Conservation (phyloP, 768 basidiomycete genomes). For the Pisolithus sp. region DNA sequence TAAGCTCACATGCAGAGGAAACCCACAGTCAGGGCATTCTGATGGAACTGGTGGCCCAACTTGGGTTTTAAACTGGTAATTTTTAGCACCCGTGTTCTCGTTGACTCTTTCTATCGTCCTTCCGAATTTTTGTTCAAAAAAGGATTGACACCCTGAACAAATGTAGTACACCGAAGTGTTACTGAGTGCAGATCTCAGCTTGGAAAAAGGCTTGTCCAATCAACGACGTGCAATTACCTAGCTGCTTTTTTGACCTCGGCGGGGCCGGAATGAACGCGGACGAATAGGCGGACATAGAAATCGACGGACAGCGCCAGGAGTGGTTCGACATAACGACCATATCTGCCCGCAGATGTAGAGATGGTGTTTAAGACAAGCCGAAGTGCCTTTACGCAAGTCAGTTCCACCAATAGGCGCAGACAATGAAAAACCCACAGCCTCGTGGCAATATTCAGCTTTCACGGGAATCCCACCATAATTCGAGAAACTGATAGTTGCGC, state of each 20-base stretch:
- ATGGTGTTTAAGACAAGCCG: constrained; percentile 85
- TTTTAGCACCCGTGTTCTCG: constrained; percentile 49
- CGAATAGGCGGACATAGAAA: constrained; percentile 92
- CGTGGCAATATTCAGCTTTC: constrained; percentile 93
- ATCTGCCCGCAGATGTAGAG: constrained; percentile 82
- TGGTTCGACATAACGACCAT: constrained; percentile 89
- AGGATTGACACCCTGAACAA: constrained; percentile 78
- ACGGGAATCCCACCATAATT: constrained; percentile 91
- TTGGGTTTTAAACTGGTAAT: constrained; percentile 65
- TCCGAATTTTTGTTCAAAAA: constrained; percentile 82
- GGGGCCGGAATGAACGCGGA: constrained; percentile 67
- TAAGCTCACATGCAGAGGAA: constrained; percentile 54
- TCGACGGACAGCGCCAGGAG: constrained; percentile 90
- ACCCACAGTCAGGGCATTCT: constrained; percentile 79
- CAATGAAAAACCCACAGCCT: constrained; percentile 53
- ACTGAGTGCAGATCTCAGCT: constrained; percentile 37
- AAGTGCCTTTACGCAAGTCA: constrained; percentile 54
- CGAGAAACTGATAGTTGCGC: constrained; percentile 54
- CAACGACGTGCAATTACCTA: constrained; percentile 45
- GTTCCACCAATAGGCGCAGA: not conserved
- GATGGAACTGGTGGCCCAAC: constrained; percentile 59
- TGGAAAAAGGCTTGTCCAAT: not conserved
- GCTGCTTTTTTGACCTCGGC: constrained; percentile 78
- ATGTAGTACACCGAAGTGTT: constrained; percentile 83
- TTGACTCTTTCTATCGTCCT: constrained; percentile 56